These are phyloP conservation scores for Lanzia echinophila DNA, from an alignment of 2,329 filamentous ascomycete species.

Conservation along the genomic window DNA sequence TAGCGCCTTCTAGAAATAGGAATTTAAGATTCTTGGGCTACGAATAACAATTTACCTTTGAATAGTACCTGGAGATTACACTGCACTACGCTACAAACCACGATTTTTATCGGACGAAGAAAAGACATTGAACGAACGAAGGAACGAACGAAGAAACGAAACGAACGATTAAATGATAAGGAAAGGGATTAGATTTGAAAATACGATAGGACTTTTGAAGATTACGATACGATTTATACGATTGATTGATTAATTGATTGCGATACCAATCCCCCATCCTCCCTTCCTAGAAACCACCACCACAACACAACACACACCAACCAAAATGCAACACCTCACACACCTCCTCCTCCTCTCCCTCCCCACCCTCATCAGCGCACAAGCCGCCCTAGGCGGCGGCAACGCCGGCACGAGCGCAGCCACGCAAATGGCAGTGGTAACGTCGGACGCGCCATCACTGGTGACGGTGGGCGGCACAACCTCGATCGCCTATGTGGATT, in stretches of 20 bases:
- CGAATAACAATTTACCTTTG: not conserved
- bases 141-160: not conserved
- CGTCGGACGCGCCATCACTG: not conserved
- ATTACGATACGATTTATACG: not conserved
- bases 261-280: not conserved
- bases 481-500: not conserved
- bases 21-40: not conserved
- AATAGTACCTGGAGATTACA: not conserved
- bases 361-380: not conserved
- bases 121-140: not conserved
- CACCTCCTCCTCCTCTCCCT: not conserved
- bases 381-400: conserved; percentile 3
- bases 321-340: not conserved
- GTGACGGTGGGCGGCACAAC: not conserved
- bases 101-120: not conserved
- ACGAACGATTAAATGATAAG: not conserved
- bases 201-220: not conserved
- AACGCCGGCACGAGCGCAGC: not conserved
- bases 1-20: no score
- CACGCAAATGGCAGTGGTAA: conserved; percentile 1
- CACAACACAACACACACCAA: not conserved
- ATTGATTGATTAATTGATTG: not conserved
- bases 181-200: not conserved
- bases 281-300: not conserved
- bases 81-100: not conserved